These are phyloP conservation scores for Vitis rupestris DNA, from an alignment of 164 flowering plant species.

Conservation along the genomic window DNA sequence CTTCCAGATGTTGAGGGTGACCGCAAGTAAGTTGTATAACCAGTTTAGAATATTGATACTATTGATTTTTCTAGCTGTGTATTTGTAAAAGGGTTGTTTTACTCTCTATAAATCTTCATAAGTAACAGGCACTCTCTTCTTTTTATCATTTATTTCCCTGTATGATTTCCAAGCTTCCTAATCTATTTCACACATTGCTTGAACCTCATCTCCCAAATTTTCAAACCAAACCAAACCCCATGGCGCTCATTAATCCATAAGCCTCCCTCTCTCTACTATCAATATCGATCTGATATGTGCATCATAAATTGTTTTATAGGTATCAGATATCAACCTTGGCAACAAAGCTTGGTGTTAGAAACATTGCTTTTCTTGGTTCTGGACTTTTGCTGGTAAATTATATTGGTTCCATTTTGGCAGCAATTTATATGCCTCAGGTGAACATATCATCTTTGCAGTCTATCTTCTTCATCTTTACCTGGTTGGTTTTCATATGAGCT, in stretches of 20 bases:
- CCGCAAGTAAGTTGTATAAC: slow-evolving; percentile 72
- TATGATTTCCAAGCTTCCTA: too few species aligned
- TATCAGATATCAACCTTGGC: slow-evolving; percentile 96
- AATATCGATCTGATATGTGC: slow-evolving; percentile 4
- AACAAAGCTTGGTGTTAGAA: slow-evolving; percentile 93
- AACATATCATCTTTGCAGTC: slow-evolving; percentile 7
- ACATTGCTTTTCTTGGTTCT: slow-evolving; percentile 87
- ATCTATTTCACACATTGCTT: too few species aligned
- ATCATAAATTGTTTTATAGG: slow-evolving; percentile 33
- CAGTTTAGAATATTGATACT: slow-evolving; percentile 5
- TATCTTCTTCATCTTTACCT: neutral
- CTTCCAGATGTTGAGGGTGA: slow-evolving; percentile 98
- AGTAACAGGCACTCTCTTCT: too few species aligned
- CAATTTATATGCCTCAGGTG: slow-evolving; percentile 90
- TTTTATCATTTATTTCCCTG: too few species aligned
- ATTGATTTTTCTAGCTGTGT: neutral
- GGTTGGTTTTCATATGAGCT: neutral
- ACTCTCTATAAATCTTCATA: too few species aligned
- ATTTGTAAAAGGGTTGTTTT: neutral
- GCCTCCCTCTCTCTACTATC: neutral
- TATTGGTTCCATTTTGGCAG: slow-evolving; percentile 69
- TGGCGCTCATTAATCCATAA: too few species aligned
- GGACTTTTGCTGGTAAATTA: slow-evolving; percentile 82
- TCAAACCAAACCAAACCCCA: too few species aligned
- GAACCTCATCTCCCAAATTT: too few species aligned